phyloP scores from a whole-genome alignment of 345 rosid species.

The Nephelium lappaceum region DNA sequence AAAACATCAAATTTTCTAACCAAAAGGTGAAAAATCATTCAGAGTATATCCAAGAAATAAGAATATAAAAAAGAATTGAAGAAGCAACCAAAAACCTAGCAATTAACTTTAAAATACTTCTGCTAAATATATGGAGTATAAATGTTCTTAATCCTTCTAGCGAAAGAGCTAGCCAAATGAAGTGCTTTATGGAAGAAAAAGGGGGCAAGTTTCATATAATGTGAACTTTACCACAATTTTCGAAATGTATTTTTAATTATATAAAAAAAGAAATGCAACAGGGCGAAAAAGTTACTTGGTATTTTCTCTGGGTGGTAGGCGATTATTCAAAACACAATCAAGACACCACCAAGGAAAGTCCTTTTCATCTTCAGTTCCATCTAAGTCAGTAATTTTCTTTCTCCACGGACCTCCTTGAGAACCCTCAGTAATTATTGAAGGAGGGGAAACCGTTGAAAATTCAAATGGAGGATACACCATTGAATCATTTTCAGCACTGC shows the following conservation, averaged over 20 bases:
- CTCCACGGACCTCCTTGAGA: constrained; percentile 99
- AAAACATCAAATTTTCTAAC: neutral
- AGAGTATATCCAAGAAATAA: constrained; percentile 11
- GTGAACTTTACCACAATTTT: constrained; percentile 1
- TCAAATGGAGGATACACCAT: constrained; percentile 89
- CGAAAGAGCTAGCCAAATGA: neutral
- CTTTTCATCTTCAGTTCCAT: constrained; percentile 93
- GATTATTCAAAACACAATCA: constrained; percentile 88
- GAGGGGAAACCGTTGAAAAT: constrained; percentile 79
- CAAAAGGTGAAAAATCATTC: neutral
- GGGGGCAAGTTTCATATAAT: neutral
- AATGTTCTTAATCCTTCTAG: neutral
- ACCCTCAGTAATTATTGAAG: constrained; percentile 96
- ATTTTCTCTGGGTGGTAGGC: constrained; percentile 89
- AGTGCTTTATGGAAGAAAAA: neutral
- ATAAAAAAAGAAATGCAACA: constrained; percentile 4
- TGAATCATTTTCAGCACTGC: constrained; percentile 70
- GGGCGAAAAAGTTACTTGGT: constrained; percentile 61
- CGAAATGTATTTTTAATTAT: neutral
- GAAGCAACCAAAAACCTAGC: neutral
- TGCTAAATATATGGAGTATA: neutral
- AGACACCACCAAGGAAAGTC: constrained; percentile 97
- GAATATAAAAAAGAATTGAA: neutral
- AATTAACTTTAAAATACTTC: neutral
- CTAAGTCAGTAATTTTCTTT: constrained; percentile 84